Percentiles rank a stretch among this genome's conserved stretches.
Evolutionary conservation across 2,329 filamentous ascomycete species (phyloP).

Genomic region (Fusarium pseudonygamai): DNA sequence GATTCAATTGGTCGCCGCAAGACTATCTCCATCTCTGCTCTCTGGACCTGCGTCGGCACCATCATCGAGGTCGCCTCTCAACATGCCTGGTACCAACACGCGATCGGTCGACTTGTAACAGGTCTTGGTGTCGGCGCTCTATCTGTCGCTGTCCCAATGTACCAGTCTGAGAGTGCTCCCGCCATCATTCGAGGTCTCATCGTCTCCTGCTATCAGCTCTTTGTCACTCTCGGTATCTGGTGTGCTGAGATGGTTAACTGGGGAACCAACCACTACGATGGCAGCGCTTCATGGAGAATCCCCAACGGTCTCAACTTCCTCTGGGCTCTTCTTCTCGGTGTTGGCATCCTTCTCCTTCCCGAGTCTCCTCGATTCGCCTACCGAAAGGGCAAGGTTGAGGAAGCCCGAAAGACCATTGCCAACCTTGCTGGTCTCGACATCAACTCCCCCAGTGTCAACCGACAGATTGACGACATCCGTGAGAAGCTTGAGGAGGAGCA

Average conservation of each 20-base stretch:
- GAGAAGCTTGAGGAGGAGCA: constrained; percentile 59
- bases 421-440: constrained; percentile 54
- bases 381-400: constrained; percentile 56
- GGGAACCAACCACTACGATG: constrained; percentile 60
- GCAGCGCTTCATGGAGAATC: constrained; percentile 69
- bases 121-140: constrained; percentile 72
- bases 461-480: constrained; percentile 62
- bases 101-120: constrained; percentile 71
- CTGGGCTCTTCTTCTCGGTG: constrained; percentile 63
- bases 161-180: constrained; percentile 73
- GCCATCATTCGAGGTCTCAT: constrained; percentile 71
- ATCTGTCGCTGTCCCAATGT: constrained; percentile 73
- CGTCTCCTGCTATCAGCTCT: constrained; percentile 72
- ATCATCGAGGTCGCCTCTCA: constrained; percentile 69
- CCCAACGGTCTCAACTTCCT: constrained; percentile 66
- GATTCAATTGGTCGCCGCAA: constrained; percentile 69
- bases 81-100: constrained; percentile 69
- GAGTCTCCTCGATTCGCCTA: constrained; percentile 65
- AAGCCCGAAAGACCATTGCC: constrained; percentile 60
- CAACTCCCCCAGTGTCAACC: constrained; percentile 53
- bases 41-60: constrained; percentile 72
- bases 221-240: constrained; percentile 75
- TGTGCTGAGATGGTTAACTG: constrained; percentile 67
- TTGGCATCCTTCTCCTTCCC: constrained; percentile 62
- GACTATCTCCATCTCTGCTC: constrained; percentile 69